Percentiles rank a stretch among this genome's conserved stretches.
These are phyloP conservation scores for Acephala macrosclerotiorum DNA, from an alignment of 2,329 filamentous ascomycete species.

Conservation along the genomic window DNA sequence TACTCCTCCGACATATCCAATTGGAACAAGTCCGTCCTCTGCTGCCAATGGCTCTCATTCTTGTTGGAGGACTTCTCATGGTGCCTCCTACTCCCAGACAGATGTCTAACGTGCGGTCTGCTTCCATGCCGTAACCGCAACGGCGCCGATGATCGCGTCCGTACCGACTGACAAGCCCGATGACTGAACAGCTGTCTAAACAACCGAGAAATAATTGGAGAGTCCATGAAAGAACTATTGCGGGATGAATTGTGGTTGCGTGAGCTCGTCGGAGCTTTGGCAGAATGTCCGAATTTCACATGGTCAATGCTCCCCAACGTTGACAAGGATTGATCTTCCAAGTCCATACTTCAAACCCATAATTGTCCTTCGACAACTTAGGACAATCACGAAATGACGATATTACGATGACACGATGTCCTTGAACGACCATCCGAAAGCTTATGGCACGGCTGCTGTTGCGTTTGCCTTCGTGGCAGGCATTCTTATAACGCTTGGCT, in stretches of 20 bases:
- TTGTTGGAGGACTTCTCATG: slow-evolving; percentile 34
- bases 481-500: slow-evolving; percentile 75
- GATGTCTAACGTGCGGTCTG: slow-evolving; percentile 46
- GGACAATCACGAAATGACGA: background rate
- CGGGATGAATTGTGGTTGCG: slow-evolving; percentile 28
- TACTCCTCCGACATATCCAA: slow-evolving; percentile 83
- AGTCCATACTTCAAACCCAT: background rate
- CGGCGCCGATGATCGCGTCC: slow-evolving; percentile 46
- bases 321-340: slow-evolving; percentile 8
- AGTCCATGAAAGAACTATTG: slow-evolving; percentile 71
- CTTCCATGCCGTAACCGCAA: slow-evolving; percentile 47
- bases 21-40: slow-evolving; percentile 77
- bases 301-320: slow-evolving; percentile 12
- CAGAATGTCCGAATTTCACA: slow-evolving; percentile 46
- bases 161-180: slow-evolving; percentile 65
- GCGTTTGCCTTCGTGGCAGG: slow-evolving; percentile 80
- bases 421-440: slow-evolving; percentile 65
- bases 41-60: slow-evolving; percentile 83
- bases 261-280: slow-evolving; percentile 38
- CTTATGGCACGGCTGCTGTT: slow-evolving; percentile 71
- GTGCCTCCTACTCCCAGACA: slow-evolving; percentile 32
- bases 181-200: slow-evolving; percentile 88
- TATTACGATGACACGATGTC: slow-evolving; percentile 55
- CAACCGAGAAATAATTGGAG: slow-evolving; percentile 76
- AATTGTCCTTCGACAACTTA: slow-evolving; percentile 10